phyloP scores from a whole-genome alignment of 2,329 filamentous ascomycete genomes.

The Botrytis tulipae region DNA sequence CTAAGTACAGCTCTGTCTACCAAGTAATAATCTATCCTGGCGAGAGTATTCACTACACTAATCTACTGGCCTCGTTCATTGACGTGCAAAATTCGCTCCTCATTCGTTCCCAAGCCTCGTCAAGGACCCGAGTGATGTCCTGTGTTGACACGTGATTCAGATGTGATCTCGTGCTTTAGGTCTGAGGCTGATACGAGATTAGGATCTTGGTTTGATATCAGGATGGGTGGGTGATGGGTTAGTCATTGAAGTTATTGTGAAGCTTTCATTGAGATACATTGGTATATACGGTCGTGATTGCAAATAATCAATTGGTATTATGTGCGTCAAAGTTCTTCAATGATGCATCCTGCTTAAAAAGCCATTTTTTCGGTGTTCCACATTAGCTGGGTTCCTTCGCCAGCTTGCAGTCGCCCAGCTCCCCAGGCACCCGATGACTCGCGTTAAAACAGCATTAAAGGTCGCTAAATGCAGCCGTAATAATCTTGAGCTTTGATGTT shows the following conservation, averaged over 20 bases:
- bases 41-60: background rate
- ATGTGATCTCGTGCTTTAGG: constrained; percentile 7
- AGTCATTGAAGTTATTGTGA: background rate
- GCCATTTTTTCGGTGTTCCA: background rate
- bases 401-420: constrained; percentile 15
- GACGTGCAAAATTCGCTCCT: background rate
- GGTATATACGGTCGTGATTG: background rate
- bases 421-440: constrained; percentile 22
- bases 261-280: background rate
- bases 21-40: background rate
- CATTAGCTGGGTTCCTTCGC: background rate
- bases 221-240: background rate
- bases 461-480: constrained; percentile 15
- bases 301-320: background rate
- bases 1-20: background rate
- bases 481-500: constrained; percentile 19
- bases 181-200: background rate
- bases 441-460: constrained; percentile 13
- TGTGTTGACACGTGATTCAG: background rate
- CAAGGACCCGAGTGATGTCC: background rate
- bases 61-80: background rate
- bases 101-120: background rate
- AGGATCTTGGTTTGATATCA: background rate
- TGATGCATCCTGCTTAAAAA: background rate
- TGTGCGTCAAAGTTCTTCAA: background rate